Evolutionary conservation across 371 early-diverging fungal species (phyloP).

Genomic region (Apophysomyces variabilis): DNA sequence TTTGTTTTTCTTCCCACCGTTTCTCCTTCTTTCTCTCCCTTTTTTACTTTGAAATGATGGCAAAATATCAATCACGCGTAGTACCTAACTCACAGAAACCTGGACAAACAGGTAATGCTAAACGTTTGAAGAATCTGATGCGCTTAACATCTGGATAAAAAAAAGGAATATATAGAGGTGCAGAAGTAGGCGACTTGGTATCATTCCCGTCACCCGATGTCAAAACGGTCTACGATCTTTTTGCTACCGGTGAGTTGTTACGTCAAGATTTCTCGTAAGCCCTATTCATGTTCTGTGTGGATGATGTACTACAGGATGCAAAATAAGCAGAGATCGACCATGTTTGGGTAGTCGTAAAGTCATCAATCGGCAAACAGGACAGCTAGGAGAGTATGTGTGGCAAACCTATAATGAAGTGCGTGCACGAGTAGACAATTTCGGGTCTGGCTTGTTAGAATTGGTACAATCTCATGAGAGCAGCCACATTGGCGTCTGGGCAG

Average conservation of each 20-base stretch:
- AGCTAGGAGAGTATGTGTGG: slow-evolving; percentile 79
- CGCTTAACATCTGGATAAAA: neutral
- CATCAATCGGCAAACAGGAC: slow-evolving; percentile 53
- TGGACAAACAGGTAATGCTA: slow-evolving; percentile 39
- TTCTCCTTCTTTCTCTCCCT: neutral
- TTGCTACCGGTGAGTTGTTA: slow-evolving; percentile 29
- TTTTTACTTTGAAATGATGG: neutral
- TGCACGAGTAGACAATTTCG: slow-evolving; percentile 73
- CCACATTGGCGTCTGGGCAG: slow-evolving; percentile 70
- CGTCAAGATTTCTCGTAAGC: neutral
- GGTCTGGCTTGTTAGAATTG: slow-evolving; percentile 61
- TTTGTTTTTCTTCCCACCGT: neutral
- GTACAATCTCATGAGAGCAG: slow-evolving; percentile 40
- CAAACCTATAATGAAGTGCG: slow-evolving; percentile 73
- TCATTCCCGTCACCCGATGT: slow-evolving; percentile 30
- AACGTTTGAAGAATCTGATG: neutral
- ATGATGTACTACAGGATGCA: slow-evolving; percentile 25
- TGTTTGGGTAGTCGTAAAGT: slow-evolving; percentile 61
- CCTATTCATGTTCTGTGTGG: neutral
- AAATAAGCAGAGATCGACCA: slow-evolving; percentile 43
- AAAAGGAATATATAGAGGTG: slow-evolving; percentile 39
- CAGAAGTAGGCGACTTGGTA: slow-evolving; percentile 14
- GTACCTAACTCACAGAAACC: slow-evolving; percentile 37
- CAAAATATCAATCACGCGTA: slow-evolving; percentile 37
- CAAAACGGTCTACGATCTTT: slow-evolving; percentile 35